A percentile compares a stretch with the other conserved stretches of the same genome.
These are phyloP conservation scores for Acer negundo DNA, from an alignment of 345 rosid species.

Conservation along the genomic window DNA sequence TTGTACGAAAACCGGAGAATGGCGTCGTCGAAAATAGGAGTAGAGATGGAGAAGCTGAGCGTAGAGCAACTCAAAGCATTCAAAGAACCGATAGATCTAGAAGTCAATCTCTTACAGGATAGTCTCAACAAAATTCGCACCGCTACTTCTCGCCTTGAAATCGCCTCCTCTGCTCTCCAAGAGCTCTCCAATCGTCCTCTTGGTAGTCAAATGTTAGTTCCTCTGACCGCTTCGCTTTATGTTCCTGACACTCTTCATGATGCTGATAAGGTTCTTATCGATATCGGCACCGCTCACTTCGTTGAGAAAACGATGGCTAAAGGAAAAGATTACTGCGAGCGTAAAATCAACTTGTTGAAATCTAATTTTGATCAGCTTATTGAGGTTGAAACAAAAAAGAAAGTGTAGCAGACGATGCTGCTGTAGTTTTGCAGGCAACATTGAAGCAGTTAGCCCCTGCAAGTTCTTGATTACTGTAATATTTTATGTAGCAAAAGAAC, in stretches of 20 bases:
- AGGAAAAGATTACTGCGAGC: slow-evolving; percentile 92
- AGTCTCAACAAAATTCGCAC: slow-evolving; percentile 96
- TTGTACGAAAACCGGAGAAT: slow-evolving; percentile 21
- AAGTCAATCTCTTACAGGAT: slow-evolving; percentile 90
- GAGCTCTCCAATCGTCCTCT: slow-evolving; percentile 76
- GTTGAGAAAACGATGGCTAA: slow-evolving; percentile 94
- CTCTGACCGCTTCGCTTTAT: slow-evolving; percentile 92
- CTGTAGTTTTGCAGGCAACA: slow-evolving; percentile 68
- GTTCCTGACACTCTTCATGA: slow-evolving; percentile 88
- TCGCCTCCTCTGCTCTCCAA: slow-evolving; percentile 74
- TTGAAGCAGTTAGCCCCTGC: slow-evolving; percentile 62
- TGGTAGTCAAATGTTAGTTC: slow-evolving; percentile 88
- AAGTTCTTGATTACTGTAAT: slow-evolving; percentile 5
- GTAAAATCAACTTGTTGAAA: slow-evolving; percentile 88
- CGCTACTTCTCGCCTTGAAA: slow-evolving; percentile 81
- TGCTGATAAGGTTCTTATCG: slow-evolving; percentile 77
- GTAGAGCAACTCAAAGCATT: slow-evolving; percentile 82
- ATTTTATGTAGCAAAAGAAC: not conserved
- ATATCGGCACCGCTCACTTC: slow-evolving; percentile 97
- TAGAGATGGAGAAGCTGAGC: slow-evolving; percentile 81
- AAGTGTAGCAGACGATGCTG: slow-evolving; percentile 81
- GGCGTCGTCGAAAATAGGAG: slow-evolving; percentile 43
- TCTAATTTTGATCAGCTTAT: slow-evolving; percentile 93
- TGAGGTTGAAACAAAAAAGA: slow-evolving; percentile 96
- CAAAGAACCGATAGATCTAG: slow-evolving; percentile 86